Evolutionary conservation across 1,139 yeast genomes (phyloP), one percentile per base, ranked within the genome.

Genomic region (Geotrichum australiense): DNA sequence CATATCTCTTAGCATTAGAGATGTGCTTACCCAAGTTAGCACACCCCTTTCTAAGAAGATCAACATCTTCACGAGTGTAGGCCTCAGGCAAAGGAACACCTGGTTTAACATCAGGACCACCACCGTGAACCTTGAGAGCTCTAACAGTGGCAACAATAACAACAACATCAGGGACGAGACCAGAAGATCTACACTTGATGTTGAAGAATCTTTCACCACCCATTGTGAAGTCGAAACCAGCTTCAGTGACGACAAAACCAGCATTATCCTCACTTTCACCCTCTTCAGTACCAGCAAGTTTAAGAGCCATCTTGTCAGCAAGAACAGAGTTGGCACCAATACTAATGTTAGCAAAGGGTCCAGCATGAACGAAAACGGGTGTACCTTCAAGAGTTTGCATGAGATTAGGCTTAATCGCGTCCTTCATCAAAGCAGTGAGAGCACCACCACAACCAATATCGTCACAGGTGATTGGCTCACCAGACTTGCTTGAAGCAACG

Each of bases 321-420:
- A 91, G 70, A 37, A 91, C 87, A 29, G 97, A 89, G 50, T 86
- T 80, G 5, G 97, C 96, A 59, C 97, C 98, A 61, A 91, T 91
- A 37, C 96, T 85, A 53, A 91, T 91, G 65, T 91, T 91, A 54
- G 98, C 98, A 62, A 91, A 91, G 39, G 98, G 98, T 51, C 98
- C 98, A 46, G 97, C 97, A 62, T 91, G 98, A 41, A 91, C 96
- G 56, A 91, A 80, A 33, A 91, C 98, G 26, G 98, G 98, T 20
- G 97, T 87, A 50, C 98, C 98, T 68, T 91, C 98, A 54, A 91
- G 74, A 42, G 97, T 86, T 69, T 91, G 98, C 98, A 91, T 91
- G 59, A 91, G 69, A 63, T 89, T 91, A 53, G 98, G 98, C 70
- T 91, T 89, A 61, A 91, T 83, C 32, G 98, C 96, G 62, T 91